Percentiles rank a stretch among this genome's conserved stretches.
phyloP scores from a whole-genome alignment of 441 rosid species.

The Brassica balearica region DNA sequence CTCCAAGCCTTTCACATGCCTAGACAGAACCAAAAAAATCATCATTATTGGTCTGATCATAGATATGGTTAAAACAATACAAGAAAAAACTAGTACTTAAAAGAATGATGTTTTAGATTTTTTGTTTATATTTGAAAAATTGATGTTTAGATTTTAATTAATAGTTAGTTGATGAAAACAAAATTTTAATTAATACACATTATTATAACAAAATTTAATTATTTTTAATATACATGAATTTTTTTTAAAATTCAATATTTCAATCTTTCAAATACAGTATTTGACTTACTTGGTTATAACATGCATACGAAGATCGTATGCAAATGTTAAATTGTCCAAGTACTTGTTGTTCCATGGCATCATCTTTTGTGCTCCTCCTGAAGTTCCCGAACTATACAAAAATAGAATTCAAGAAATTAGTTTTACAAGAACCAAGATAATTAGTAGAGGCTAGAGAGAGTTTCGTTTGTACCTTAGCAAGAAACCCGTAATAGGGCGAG shows the following conservation, averaged over 20 bases:
- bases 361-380: constrained; percentile 80
- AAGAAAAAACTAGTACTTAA: background rate
- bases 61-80: background rate
- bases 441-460: background rate
- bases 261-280: too few relatives aligned
- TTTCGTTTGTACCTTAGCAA: constrained; percentile 52
- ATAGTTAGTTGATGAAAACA: too few relatives aligned
- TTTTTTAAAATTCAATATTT: too few relatives aligned
- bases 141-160: background rate
- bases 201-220: too few relatives aligned
- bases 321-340: constrained; percentile 58
- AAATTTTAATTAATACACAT: too few relatives aligned
- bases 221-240: too few relatives aligned
- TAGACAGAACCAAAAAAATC: constrained; percentile 34
- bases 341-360: constrained; percentile 76
- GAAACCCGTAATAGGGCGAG: constrained; percentile 67
- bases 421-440: background rate
- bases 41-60: background rate
- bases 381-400: constrained; percentile 74
- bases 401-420: constrained; percentile 4
- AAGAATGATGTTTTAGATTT: too few relatives aligned
- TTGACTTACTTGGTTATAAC: constrained; percentile 63
- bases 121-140: too few relatives aligned
- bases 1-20: constrained; percentile 68
- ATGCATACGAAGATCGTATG: constrained; percentile 56